A percentile compares a stretch with the other conserved stretches of the same genome.
phyloP scores from a whole-genome alignment of 768 basidiomycete genomes.

The Fomitopsis serialis region DNA sequence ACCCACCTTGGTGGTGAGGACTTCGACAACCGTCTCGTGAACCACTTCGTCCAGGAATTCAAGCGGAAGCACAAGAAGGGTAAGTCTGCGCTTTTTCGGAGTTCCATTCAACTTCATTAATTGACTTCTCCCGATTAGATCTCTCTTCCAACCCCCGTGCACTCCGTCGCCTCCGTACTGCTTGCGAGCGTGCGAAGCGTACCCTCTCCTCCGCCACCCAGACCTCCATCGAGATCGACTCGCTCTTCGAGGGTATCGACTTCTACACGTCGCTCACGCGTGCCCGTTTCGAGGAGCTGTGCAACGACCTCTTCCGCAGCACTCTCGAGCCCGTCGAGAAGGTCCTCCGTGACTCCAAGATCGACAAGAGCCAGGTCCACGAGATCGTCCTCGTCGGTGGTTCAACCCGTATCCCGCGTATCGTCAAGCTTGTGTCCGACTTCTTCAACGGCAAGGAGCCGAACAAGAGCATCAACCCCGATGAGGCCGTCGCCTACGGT shows the following conservation, averaged over 20 bases:
- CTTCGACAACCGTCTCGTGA: conserved; percentile 96
- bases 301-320: conserved; percentile 91
- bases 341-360: conserved; percentile 96
- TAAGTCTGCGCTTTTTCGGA: conserved; percentile 25
- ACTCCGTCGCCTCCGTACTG: conserved; percentile 93
- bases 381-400: conserved; percentile 98
- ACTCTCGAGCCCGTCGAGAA: conserved; percentile 96
- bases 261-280: conserved; percentile 98
- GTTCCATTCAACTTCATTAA: background rate
- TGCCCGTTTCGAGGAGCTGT: conserved; percentile 95
- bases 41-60: conserved; percentile 95
- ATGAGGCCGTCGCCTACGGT: conserved; percentile 98
- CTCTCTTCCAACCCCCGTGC: conserved; percentile 90
- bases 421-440: conserved; percentile 96
- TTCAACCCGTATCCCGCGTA: conserved; percentile 96
- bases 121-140: conserved; percentile 38
- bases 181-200: conserved; percentile 98
- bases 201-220: conserved; percentile 96
- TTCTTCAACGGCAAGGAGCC: conserved; percentile 99
- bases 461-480: conserved; percentile 99
- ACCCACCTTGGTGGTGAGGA: conserved; percentile 98
- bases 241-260: conserved; percentile 95
- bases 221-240: conserved; percentile 97
- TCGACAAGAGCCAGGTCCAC: conserved; percentile 92
- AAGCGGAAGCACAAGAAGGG: conserved; percentile 98